Evolutionary conservation across 2,329 filamentous ascomycete genomes (phyloP).

Genomic region (Penicillium verrucosum): DNA sequence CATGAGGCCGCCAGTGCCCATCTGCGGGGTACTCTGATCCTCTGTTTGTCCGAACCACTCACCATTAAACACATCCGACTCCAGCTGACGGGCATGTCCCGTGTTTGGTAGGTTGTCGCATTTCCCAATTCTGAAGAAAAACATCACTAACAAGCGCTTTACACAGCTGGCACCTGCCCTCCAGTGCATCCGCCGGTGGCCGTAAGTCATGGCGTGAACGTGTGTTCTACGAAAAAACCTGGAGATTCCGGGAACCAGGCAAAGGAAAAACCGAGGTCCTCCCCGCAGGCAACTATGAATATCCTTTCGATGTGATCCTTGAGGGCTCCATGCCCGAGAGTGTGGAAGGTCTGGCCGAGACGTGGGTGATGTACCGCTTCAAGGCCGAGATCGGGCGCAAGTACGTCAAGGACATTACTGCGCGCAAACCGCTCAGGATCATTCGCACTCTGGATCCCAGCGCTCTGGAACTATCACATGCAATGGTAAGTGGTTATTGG

Average conservation of each 20-base stretch:
- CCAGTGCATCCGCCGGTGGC: slow-evolving; percentile 35
- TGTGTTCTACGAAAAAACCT: slow-evolving; percentile 65
- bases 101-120: slow-evolving; percentile 59
- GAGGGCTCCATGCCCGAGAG: slow-evolving; percentile 72
- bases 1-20: slow-evolving; percentile 73
- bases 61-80: slow-evolving; percentile 71
- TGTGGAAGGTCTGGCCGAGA: slow-evolving; percentile 82
- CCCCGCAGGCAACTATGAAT: slow-evolving; percentile 75
- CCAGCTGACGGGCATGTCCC: slow-evolving; percentile 66
- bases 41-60: slow-evolving; percentile 67
- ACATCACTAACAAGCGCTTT: not conserved
- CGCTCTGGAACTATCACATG: slow-evolving; percentile 74
- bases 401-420: slow-evolving; percentile 79
- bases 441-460: slow-evolving; percentile 74
- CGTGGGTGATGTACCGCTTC: slow-evolving; percentile 83
- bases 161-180: slow-evolving; percentile 36
- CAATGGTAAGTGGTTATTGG: slow-evolving; percentile 59
- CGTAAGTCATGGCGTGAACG: slow-evolving; percentile 43
- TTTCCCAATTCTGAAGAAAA: not conserved
- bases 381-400: slow-evolving; percentile 90
- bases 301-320: slow-evolving; percentile 73
- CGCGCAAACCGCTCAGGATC: slow-evolving; percentile 73
- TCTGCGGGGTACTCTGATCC: slow-evolving; percentile 68
- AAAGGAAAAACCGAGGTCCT: slow-evolving; percentile 55
- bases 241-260: slow-evolving; percentile 61